Evolutionary conservation across 768 basidiomycete species (phyloP).

Genomic region (Russula foetens): DNA sequence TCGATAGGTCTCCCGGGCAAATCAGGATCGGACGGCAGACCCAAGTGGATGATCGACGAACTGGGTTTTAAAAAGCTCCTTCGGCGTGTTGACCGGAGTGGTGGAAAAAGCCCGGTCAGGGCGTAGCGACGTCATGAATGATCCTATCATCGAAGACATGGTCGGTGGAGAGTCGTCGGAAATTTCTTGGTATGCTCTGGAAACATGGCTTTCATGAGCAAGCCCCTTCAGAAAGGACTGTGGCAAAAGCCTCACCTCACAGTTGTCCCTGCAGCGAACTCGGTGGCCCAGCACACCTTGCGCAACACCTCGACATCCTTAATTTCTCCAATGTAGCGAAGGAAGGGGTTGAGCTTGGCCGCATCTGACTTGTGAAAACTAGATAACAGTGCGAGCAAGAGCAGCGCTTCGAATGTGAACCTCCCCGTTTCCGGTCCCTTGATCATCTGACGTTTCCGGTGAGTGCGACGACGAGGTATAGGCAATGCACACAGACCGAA

Average conservation of each 20-base stretch:
- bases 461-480: not conserved
- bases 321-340: constrained; percentile 42
- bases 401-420: constrained; percentile 50
- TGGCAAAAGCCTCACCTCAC: constrained; percentile 36
- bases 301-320: constrained; percentile 44
- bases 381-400: constrained; percentile 54
- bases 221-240: not conserved
- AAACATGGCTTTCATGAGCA: not conserved
- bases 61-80: constrained; percentile 52
- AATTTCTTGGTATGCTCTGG: constrained; percentile 50
- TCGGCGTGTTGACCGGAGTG: constrained; percentile 38
- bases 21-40: not conserved
- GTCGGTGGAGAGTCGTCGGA: constrained; percentile 45
- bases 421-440: constrained; percentile 46
- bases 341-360: constrained; percentile 58
- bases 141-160: constrained; percentile 42
- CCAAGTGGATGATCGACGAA: constrained; percentile 21
- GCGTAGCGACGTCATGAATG: constrained; percentile 43
- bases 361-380: constrained; percentile 71
- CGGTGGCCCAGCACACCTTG: constrained; percentile 49
- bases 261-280: constrained; percentile 41
- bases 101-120: constrained; percentile 46
- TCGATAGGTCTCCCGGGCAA: constrained; percentile 47
- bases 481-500: constrained; percentile 31
- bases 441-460: constrained; percentile 37